These are phyloP conservation scores for Annulohypoxylon stygium DNA, from an alignment of 495 filamentous ascomycete species.

Conservation along the genomic window DNA sequence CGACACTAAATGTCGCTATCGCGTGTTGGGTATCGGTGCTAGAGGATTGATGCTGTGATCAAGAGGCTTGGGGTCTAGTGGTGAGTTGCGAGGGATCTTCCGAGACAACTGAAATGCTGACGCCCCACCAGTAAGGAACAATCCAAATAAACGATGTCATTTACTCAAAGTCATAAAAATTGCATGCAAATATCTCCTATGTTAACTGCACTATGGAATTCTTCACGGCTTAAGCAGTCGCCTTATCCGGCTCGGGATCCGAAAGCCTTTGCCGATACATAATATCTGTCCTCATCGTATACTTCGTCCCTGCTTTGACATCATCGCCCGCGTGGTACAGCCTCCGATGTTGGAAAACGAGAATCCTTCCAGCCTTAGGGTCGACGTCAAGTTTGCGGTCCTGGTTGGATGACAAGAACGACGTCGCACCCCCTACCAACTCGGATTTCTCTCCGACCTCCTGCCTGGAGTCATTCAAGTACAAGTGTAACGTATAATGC, in stretches of 20 bases:
- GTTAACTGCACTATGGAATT: neutral
- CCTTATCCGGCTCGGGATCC: neutral
- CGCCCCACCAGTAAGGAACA: neutral
- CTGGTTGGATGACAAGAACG: constrained; percentile 67
- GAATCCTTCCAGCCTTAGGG: constrained; percentile 77
- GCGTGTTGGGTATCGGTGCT: neutral
- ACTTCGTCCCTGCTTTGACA: constrained; percentile 77
- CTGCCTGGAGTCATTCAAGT: constrained; percentile 72
- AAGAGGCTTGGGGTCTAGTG: neutral
- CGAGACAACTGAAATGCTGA: neutral
- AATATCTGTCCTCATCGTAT: constrained; percentile 82
- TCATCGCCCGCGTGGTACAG: constrained; percentile 81
- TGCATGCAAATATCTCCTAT: neutral
- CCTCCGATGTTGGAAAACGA: constrained; percentile 81
- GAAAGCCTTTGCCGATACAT: constrained; percentile 66
- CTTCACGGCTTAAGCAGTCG: neutral
- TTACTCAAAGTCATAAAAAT: neutral
- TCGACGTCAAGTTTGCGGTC: constrained; percentile 70
- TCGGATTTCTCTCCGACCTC: constrained; percentile 51
- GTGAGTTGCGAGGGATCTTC: neutral
- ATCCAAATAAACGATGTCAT: neutral
- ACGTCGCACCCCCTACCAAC: constrained; percentile 76
- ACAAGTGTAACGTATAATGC: constrained; percentile 84
- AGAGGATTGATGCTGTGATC: neutral
- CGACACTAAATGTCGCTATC: neutral